Evolutionary conservation across 106 monocot species (phyloP).

Genomic region (Vanilla planifolia): DNA sequence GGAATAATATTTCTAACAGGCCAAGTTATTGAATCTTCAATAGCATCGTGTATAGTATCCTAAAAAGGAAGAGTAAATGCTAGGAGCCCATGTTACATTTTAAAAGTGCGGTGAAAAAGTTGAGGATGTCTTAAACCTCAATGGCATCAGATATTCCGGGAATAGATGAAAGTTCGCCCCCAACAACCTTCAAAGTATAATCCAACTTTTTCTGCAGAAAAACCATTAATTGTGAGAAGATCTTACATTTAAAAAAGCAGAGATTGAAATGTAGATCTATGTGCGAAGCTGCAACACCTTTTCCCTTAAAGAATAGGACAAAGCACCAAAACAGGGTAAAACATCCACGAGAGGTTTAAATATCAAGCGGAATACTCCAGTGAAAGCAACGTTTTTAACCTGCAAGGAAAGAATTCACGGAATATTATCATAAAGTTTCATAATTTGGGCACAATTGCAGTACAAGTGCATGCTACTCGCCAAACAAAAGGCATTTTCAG

Average conservation of each 20-base stretch:
- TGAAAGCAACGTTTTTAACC: slow-evolving; percentile 95
- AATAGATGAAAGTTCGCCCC: slow-evolving; percentile 63
- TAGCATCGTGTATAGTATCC: slow-evolving; percentile 83
- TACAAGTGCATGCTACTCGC: background rate
- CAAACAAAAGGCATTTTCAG: background rate
- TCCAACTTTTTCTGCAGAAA: slow-evolving; percentile 68
- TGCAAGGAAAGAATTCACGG: slow-evolving; percentile 19
- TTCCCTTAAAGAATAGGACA: slow-evolving; percentile 85
- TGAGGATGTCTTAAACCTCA: slow-evolving; percentile 29
- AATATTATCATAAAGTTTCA: background rate
- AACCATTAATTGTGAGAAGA: slow-evolving; percentile 3
- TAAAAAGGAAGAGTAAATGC: slow-evolving; percentile 5
- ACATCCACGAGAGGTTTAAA: slow-evolving; percentile 78
- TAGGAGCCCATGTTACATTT: background rate
- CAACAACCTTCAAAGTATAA: slow-evolving; percentile 55
- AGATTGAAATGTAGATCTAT: slow-evolving; percentile 4
- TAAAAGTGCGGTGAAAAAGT: background rate
- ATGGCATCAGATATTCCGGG: slow-evolving; percentile 72
- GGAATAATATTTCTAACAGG: slow-evolving; percentile 87
- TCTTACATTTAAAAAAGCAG: background rate
- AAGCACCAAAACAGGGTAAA: slow-evolving; percentile 93
- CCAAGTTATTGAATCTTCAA: slow-evolving; percentile 90
- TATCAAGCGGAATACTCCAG: slow-evolving; percentile 90
- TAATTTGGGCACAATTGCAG: background rate
- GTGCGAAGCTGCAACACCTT: slow-evolving; percentile 44